These are phyloP conservation scores for Colletotrichum scovillei DNA, from an alignment of 2,329 filamentous ascomycete genomes.

Conservation along the genomic window DNA sequence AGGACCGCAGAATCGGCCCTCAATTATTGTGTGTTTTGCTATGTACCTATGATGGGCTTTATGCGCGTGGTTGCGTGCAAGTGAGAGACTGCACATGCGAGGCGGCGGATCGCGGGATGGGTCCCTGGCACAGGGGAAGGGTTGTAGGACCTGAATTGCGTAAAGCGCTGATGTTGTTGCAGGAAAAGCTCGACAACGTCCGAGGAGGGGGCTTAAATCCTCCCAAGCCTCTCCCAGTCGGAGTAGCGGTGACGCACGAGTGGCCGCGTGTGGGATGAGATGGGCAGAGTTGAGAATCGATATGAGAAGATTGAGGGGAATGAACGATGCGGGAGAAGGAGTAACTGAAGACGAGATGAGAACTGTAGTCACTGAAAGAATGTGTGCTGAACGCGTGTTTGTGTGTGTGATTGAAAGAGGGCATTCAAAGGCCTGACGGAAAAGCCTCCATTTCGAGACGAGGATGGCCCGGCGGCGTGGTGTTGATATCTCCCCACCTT, in stretches of 20 bases:
- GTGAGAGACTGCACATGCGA: slow-evolving; percentile 1
- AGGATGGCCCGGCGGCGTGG: slow-evolving; percentile 15
- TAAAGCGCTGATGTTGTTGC: slow-evolving; percentile 4
- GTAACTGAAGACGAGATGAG: slow-evolving; percentile 7
- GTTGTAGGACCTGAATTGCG: not conserved
- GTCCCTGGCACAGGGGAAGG: not conserved
- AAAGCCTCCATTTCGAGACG: slow-evolving; percentile 4
- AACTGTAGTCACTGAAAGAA: not conserved
- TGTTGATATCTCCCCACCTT: slow-evolving; percentile 19
- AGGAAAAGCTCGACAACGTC: slow-evolving; percentile 1
- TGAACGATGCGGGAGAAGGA: not conserved
- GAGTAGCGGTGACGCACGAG: slow-evolving; percentile 29
- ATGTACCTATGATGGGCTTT: slow-evolving; percentile 11
- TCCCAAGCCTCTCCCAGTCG: not conserved
- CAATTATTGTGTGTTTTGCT: slow-evolving; percentile 2
- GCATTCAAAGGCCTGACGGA: not conserved
- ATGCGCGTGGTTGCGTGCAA: slow-evolving; percentile 7
- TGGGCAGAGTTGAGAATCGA: slow-evolving; percentile 4
- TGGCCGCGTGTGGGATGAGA: slow-evolving; percentile 6
- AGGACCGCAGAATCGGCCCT: not conserved
- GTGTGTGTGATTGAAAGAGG: not conserved
- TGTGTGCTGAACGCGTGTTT: not conserved
- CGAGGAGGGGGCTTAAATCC: not conserved
- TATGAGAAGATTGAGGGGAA: not conserved
- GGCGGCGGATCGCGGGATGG: slow-evolving; percentile 8